Evolutionary conservation across 1,284 basidiomycete species (phyloP).

Genomic region (Irpex sp.): DNA sequence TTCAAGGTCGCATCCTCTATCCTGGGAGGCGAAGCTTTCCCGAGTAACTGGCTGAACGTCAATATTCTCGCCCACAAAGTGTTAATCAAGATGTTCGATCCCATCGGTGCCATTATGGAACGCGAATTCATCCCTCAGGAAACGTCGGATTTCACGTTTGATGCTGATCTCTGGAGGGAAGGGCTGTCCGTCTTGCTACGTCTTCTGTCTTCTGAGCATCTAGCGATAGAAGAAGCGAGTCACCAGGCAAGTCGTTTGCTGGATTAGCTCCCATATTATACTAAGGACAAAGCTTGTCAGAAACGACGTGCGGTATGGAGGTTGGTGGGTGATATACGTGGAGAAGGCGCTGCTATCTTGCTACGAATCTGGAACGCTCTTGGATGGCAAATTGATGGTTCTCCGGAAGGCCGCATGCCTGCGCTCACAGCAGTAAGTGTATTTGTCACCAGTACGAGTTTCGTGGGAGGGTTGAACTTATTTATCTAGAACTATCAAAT

Average conservation of each 20-base stretch:
- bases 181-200: constrained; percentile 83
- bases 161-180: constrained; percentile 79
- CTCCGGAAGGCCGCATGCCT: constrained; percentile 40
- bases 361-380: constrained; percentile 86
- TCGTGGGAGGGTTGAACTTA: background rate
- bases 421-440: constrained; percentile 59
- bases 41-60: constrained; percentile 89
- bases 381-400: constrained; percentile 66
- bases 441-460: constrained; percentile 4
- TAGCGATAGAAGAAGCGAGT: constrained; percentile 92
- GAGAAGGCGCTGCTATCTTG: constrained; percentile 87
- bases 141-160: constrained; percentile 64
- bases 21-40: constrained; percentile 86
- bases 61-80: constrained; percentile 89
- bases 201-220: constrained; percentile 84
- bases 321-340: constrained; percentile 90
- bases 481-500: constrained; percentile 72
- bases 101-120: constrained; percentile 75
- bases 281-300: constrained; percentile 37
- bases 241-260: constrained; percentile 60
- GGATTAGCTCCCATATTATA: background rate
- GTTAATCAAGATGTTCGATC: constrained; percentile 85
- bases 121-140: constrained; percentile 79
- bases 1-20: constrained; percentile 86
- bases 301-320: constrained; percentile 95